phyloP scores from a whole-genome alignment of 2,329 filamentous ascomycete genomes.

The Botrytis cinerea region DNA sequence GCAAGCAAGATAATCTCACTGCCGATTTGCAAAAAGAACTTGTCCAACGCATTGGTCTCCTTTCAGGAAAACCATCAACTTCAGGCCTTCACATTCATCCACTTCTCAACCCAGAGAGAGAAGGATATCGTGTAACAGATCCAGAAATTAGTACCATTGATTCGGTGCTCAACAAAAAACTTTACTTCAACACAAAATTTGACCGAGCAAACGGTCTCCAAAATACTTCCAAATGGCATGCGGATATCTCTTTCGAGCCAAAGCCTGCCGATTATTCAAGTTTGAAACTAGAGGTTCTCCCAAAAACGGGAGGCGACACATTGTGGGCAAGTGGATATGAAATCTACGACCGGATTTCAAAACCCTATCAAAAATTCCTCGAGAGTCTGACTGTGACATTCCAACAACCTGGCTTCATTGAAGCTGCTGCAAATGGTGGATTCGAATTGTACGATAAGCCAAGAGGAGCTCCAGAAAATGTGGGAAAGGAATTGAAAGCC shows the following conservation, averaged over 20 bases:
- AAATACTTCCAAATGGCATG: constrained; percentile 55
- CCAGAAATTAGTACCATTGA: constrained; percentile 65
- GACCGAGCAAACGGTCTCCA: constrained; percentile 43
- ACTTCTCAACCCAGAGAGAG: constrained; percentile 54
- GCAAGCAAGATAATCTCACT: constrained; percentile 60
- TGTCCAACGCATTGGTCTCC: constrained; percentile 58
- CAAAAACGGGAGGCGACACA: constrained; percentile 58
- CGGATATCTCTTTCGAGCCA: constrained; percentile 65
- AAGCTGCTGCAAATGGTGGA: constrained; percentile 48
- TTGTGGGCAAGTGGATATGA: constrained; percentile 70
- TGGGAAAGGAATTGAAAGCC: constrained; percentile 51
- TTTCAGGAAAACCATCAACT: constrained; percentile 56
- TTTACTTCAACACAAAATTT: constrained; percentile 43
- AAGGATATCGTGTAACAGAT: constrained; percentile 50
- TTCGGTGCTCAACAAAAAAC: constrained; percentile 54
- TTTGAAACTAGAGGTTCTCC: constrained; percentile 58
- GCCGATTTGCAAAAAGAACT: constrained; percentile 67
- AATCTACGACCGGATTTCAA: constrained; percentile 63
- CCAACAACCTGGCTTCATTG: constrained; percentile 52
- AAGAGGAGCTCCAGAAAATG: constrained; percentile 53
- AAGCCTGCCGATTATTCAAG: constrained; percentile 62
- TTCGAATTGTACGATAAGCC: constrained; percentile 50
- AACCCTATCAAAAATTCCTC: constrained; percentile 57
- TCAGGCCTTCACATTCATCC: constrained; percentile 64
- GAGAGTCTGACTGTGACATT: constrained; percentile 59